Evolutionary conservation across 345 rosid species (phyloP), one percentile per base, ranked within the genome.

Genomic region (Melaleuca quinquenervia): DNA sequence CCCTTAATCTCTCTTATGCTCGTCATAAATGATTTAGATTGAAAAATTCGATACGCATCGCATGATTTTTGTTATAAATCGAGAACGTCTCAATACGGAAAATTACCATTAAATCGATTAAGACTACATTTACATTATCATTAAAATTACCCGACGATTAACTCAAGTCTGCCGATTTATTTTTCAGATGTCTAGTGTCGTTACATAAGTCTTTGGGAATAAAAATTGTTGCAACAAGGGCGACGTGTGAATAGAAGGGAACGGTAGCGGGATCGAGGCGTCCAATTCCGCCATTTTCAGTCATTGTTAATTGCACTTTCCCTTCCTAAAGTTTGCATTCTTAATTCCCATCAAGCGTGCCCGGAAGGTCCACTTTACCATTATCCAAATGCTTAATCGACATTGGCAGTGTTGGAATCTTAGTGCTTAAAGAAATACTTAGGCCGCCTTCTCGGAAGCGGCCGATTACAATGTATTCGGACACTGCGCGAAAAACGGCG

Each of bases 71-170:
- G 41, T 1, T 64, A 16, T 3, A 4, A 32, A 3, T 1, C 6
- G 3, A 8, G 24, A 1, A 0, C 32, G 45, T 1, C 78, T 41
- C 24, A 1, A 32, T 64, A 5, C 3, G 1, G 3, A 64, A 0
- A 32, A 22, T 20, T 32, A 64, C 16, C 78, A 2, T 64, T 45
- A 32, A 18, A 64, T 56, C 14, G 0, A 56, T 11, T 2, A 0
- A 56, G 3, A 56, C 4, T 32, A 16, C 22, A 8, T 18, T 64
- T 32, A 64, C 24, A 0, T 32, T 8, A 24, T 22, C 3, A 1
- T 27, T 27, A n/a, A n/a, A n/a, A n/a, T n/a, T n/a, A 62, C 7
- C 75, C 14, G 6, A 27, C 2, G 20, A 27, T 7, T 7, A 62
- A 62, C 10, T 0, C 5, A 14, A 62, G 14, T 8, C 14, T 1